Evolutionary conservation across 148 eudicot genomes (phyloP), one percentile per base, ranked within the genome.

Genomic region (Pouteria glomerata): DNA sequence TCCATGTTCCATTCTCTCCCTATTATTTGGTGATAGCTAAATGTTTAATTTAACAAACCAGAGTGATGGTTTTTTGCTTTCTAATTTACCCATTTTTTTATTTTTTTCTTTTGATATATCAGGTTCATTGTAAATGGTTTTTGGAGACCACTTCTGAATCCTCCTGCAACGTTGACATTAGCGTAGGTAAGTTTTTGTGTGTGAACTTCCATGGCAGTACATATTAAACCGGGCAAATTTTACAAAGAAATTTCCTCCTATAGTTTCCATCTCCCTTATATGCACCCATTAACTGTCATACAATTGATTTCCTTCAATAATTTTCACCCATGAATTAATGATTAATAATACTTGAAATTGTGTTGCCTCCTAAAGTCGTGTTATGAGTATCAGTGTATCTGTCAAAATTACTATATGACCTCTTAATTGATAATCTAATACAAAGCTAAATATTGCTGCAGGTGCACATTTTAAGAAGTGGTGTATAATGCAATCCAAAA

Each of bases 391-490:
- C n/a, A n/a, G n/a, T n/a, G n/a, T 31, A 18, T 4, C 18, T 59
- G 27, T 34, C 42, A 21, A 18, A 34, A 7, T 34, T 60, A 19
- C 26, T 48, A 1, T 2, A 41, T 42, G 52, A 41, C 68, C 34
- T 42, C 52, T 26, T 23, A 26, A 64, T 41, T 63, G 19, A 27
- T 1, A 63, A 26, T 27, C 34, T 34, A 62, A 62, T 73, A 11
- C n/a, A 33, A 41, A 3, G 30, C 26, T 41, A 21, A 57, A 66
- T 16, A 11, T 51, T 56, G 24, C 31, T 68, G 68, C 83, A 93
- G 98, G 98, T 84, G 97, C 84, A 66, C 97, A 90, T 79, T 93
- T 93, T 55, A 93, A 93, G 84, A 93, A 93, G 76, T 93, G 98
- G 98, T 93, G 97, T 71, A 77, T 93, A 80, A 93, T 93, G 98